Conservation (phyloP, 2,329 filamentous ascomycete genomes). For the Coniochaeta sp. region DNA sequence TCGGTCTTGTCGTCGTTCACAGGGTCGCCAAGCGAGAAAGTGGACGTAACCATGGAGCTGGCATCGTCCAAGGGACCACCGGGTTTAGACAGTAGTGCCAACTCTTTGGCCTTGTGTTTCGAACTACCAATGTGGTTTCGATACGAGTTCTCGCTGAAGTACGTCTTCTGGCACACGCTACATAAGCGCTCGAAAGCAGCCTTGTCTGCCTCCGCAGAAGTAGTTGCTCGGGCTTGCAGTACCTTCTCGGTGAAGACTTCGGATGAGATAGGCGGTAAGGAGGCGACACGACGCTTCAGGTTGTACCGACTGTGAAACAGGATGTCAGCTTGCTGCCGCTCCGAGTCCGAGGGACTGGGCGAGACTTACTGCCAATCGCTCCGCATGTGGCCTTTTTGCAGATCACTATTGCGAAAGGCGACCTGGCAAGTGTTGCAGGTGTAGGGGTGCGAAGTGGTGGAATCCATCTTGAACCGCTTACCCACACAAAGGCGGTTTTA, state of each 20-base stretch:
- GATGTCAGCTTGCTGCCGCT: slow-evolving; percentile 8
- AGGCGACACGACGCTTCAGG: slow-evolving; percentile 86
- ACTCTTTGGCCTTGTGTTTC: slow-evolving; percentile 72
- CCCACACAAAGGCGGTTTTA: neutral
- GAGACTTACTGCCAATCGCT: slow-evolving; percentile 90
- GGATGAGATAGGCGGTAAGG: slow-evolving; percentile 81
- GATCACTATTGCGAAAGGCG: slow-evolving; percentile 86
- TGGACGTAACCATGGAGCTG: slow-evolving; percentile 80
- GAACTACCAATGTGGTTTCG: slow-evolving; percentile 86
- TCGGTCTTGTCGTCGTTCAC: slow-evolving; percentile 35
- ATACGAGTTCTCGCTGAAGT: slow-evolving; percentile 94
- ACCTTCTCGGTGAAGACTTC: slow-evolving; percentile 96
- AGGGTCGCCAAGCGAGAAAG: slow-evolving; percentile 83
- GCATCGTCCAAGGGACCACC: slow-evolving; percentile 48
- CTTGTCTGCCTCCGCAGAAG: slow-evolving; percentile 77
- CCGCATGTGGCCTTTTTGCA: slow-evolving; percentile 94
- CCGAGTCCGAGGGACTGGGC: neutral
- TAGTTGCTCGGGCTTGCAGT: slow-evolving; percentile 77
- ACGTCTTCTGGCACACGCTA: slow-evolving; percentile 78
- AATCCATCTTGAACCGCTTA: slow-evolving; percentile 14
- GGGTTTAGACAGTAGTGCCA: slow-evolving; percentile 29
- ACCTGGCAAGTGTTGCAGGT: slow-evolving; percentile 98
- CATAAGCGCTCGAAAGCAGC: slow-evolving; percentile 84
- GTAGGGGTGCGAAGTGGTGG: slow-evolving; percentile 66
- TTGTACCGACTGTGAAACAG: slow-evolving; percentile 68